Evolutionary conservation across 306 rosid genomes (phyloP).

Genomic region (Castanospermum australe): DNA sequence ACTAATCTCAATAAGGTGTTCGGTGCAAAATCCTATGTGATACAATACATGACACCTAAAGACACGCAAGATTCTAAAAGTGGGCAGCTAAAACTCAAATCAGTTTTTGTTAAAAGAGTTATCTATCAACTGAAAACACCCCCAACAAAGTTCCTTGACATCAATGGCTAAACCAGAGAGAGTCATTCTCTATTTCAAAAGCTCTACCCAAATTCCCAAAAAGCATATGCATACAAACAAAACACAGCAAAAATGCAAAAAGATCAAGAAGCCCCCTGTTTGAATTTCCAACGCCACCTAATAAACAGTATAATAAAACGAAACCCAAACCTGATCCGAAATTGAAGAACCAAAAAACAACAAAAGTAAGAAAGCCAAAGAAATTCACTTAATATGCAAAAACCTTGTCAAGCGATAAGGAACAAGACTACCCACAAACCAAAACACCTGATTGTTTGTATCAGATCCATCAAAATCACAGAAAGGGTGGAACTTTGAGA

Average conservation of each 20-base stretch:
- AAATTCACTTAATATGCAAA: too few species aligned
- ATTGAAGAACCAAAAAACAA: conserved; percentile 17
- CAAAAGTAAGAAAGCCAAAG: too few species aligned
- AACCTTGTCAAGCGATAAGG: too few species aligned
- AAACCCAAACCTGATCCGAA: conserved; percentile 4
- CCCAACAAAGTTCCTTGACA: not conserved
- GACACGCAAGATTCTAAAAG: conserved; percentile 16
- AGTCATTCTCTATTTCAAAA: not conserved
- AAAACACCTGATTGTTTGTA: not conserved
- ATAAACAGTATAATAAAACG: conserved; percentile 30
- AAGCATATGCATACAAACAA: too few species aligned
- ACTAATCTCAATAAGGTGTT: conserved; percentile 10
- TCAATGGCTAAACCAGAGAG: not conserved
- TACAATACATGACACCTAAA: conserved; percentile 10
- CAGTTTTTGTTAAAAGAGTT: not conserved
- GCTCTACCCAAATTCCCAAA: too few species aligned
- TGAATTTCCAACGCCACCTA: conserved; percentile 42
- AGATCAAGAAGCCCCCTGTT: not conserved
- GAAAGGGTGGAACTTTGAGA: conserved; percentile 11
- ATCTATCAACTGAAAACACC: not conserved
- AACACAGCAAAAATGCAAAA: not conserved
- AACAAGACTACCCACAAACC: not conserved
- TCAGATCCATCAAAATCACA: conserved; percentile 29
- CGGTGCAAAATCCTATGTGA: conserved; percentile 13
- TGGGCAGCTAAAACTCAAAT: not conserved